Base-by-base conservation (phyloP, 2,329 filamentous ascomycete genomes). In the Aspergillus sp. region DNA sequence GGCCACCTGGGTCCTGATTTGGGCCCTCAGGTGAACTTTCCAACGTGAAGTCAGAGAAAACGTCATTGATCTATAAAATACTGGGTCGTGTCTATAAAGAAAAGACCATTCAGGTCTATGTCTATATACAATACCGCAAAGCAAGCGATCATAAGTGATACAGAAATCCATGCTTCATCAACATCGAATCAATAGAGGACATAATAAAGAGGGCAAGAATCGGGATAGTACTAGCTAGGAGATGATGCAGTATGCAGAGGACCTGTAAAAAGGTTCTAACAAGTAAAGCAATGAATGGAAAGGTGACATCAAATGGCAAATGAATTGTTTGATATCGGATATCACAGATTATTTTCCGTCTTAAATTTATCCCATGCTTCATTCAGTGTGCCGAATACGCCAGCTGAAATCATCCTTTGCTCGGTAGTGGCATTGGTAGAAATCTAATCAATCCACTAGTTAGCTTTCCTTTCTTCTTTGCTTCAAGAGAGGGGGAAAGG, bases 291-390 rank as follows among this genome's bases (percentile, higher is more conserved):
- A 36, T 12, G 12, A 10, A 36, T 12, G 26, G n/a, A 39, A 7
- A 39, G 19, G 26, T 12, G 35, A 19, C 19, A 19, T 19, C 19
- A 34, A 43, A 43, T 42, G 29, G 9, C 26, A 32, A 6, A 7
- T 29, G 4, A 33, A 10, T 26, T 3, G 33, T 3, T 8, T 34
- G 33, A n/a, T 3, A 8, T 19, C 19, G 19, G 19, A 19, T 27
- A 36, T 60, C 53, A 81, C 36, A 81, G 66, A 44, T 73, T 73
- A 57, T 84, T 83, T 54, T 83, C 80, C 41, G 69, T 69, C 64
- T 80, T 81, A 66, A 84, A 84, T 60, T 81, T 82, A 57, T 83
- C 81, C 81, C 81, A 84, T 5, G 81, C 80, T 60, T 83, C 81
- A 54, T 84, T 84, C 56, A 84, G 60, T 8, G 78, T 77, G 52